Evolutionary conservation across 2,329 filamentous ascomycete species (phyloP), one percentile per base, ranked within the genome.

Genomic region (Calonectria crousiana): DNA sequence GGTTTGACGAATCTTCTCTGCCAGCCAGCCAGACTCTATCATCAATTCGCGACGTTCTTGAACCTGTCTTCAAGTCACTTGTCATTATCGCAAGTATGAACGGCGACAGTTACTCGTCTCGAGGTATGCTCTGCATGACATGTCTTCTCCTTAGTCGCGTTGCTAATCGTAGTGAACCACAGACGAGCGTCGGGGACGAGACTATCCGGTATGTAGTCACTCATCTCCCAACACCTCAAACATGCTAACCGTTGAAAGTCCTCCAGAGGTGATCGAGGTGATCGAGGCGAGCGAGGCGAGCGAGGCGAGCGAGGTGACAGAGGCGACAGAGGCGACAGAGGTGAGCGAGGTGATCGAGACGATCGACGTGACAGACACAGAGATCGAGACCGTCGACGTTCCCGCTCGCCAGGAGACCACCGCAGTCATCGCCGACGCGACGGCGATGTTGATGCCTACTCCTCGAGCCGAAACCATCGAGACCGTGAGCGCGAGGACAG

Each of bases 401-500:
- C 96, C 75, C 93, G 96, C 83, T 98, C 96, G 23, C 96, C 96
- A 72, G 56, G 56, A 41, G 93, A 94, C 80, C 92, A 95, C 82
- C 90, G 86, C 74, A 81, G 91, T 81, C 88, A 92, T 78, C 90
- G 93, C 72, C 92, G 95, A 79, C 94, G 94, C 79, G 94, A 97
- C 67, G 91, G 90, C 84, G 90, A 92, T 73, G 95, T 96, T 84
- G 95, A 98, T 85, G 93, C 94, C 71, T 98, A 98, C 86, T 98
- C 96, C 26, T 95, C 95, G 8, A 98, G 95, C 85, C 94, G 96
- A 79, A 96, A 93, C 87, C 97, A 98, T 84, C 92, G 96, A 83
- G 96, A 98, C 84, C 90, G 96, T 76, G 96, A 98, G 87, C 94
- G 96, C 75, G 96, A 98, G 85, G 96, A 98, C 80, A 91, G 96